Evolutionary conservation across 1,284 basidiomycete species (phyloP).

Genomic region (Leccinum pachyderme): DNA sequence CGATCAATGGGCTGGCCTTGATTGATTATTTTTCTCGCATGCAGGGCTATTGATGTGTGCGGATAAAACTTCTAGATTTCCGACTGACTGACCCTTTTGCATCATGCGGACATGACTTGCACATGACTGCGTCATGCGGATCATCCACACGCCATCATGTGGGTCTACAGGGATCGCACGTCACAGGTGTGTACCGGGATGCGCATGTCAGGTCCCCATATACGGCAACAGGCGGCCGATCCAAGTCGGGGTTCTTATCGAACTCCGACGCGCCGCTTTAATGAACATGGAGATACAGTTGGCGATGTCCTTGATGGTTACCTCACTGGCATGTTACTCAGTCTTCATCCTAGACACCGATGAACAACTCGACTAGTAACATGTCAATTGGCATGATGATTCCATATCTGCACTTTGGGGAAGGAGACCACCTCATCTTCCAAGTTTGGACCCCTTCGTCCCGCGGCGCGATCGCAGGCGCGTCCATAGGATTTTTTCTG

Average conservation of each 20-base stretch:
- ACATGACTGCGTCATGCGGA: no score
- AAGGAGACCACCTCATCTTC: constrained; percentile 67
- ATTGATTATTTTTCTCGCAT: neutral
- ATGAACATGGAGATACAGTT: no score
- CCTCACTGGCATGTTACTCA: neutral
- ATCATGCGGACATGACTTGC: neutral
- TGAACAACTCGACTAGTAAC: constrained; percentile 8
- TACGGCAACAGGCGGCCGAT: no score
- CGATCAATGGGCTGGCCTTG: neutral
- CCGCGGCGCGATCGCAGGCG: constrained; percentile 66
- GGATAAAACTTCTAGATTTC: neutral
- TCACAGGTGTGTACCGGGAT: neutral
- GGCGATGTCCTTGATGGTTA: neutral
- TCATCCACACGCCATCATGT: neutral
- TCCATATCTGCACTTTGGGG: constrained; percentile 65
- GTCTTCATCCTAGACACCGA: neutral
- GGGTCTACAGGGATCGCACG: neutral
- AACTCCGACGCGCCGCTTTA: neutral
- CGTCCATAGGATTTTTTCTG: constrained; percentile 67
- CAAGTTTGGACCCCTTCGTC: constrained; percentile 64
- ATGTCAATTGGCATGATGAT: constrained; percentile 45
- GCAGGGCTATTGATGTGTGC: neutral
- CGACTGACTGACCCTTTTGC: neutral
- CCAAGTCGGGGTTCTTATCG: neutral
- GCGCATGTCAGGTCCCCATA: no score